These are phyloP conservation scores for Sarcodon aspratus DNA, from an alignment of 768 basidiomycete genomes.

Conservation along the genomic window DNA sequence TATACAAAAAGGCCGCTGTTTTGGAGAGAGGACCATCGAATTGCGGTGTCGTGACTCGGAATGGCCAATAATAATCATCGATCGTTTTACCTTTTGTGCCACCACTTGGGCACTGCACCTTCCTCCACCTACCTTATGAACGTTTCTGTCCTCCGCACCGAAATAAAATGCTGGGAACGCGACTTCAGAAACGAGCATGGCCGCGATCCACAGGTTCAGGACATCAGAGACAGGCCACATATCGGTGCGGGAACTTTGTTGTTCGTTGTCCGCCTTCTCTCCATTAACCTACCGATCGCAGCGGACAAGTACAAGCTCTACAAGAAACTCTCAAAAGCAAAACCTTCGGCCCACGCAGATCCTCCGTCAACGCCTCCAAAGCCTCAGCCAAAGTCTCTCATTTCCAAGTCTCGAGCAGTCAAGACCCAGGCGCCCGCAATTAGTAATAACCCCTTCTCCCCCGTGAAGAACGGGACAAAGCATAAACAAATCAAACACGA, in stretches of 20 bases:
- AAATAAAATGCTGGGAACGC: constrained; percentile 75
- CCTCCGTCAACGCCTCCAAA: constrained; percentile 23
- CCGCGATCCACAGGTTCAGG: constrained; percentile 53
- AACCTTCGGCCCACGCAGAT: constrained; percentile 18
- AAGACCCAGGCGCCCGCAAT: constrained; percentile 40
- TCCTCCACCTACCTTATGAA: constrained; percentile 21
- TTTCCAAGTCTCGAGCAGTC: constrained; percentile 39
- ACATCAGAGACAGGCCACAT: constrained; percentile 48
- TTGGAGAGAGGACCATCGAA: no score
- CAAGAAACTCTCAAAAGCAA: constrained; percentile 56
- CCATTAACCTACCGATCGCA: constrained; percentile 18
- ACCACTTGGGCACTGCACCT: constrained; percentile 4
- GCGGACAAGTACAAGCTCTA: constrained; percentile 76
- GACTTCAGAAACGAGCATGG: constrained; percentile 45
- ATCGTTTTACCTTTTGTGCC: constrained; percentile 2
- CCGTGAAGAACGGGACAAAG: constrained; percentile 52
- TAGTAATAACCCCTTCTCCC: constrained; percentile 72
- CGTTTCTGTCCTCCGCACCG: constrained; percentile 40
- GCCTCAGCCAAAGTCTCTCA: constrained; percentile 18
- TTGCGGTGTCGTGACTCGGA: no score
- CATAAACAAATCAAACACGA: constrained; percentile 14
- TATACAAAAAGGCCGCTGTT: no score
- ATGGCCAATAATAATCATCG: no score
- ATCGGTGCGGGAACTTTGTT: constrained; percentile 42
- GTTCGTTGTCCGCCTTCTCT: constrained; percentile 7